These are phyloP conservation scores for Pholiota molesta DNA, from an alignment of 768 basidiomycete genomes.

Conservation along the genomic window DNA sequence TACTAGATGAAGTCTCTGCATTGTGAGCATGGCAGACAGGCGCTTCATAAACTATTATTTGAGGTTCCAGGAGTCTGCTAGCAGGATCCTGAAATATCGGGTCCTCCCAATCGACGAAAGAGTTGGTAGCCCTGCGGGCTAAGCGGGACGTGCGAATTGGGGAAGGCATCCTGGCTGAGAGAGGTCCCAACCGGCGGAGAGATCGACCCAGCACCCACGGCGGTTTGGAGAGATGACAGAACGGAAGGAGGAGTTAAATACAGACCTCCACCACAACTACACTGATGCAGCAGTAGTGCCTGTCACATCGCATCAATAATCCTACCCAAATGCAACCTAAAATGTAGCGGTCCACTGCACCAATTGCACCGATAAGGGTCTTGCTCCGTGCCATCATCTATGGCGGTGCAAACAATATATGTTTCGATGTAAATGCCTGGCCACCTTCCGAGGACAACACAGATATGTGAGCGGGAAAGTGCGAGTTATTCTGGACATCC, in stretches of 20 bases:
- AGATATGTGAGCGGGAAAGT: background rate
- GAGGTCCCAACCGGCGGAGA: background rate
- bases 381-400: background rate
- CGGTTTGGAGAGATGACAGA: background rate
- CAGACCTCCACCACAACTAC: constrained; percentile 1
- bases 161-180: background rate
- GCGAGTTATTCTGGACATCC: background rate
- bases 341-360: background rate
- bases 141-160: background rate
- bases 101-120: background rate
- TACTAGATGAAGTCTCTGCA: constrained; percentile 5
- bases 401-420: background rate
- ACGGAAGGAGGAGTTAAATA: constrained; percentile 7
- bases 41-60: constrained; percentile 9
- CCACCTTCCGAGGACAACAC: background rate
- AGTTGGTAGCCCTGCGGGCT: background rate
- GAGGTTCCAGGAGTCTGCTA: background rate
- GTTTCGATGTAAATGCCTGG: background rate
- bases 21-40: constrained; percentile 7
- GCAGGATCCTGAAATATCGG: background rate
- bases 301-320: constrained; percentile 4
- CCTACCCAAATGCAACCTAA: background rate
- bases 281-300: background rate
- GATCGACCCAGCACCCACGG: background rate
- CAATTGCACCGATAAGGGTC: background rate